A percentile compares a stretch with the other conserved stretches of the same genome.
These are phyloP conservation scores for Gloeostereum incarnatum DNA, from an alignment of 768 basidiomycete genomes.

Conservation along the genomic window DNA sequence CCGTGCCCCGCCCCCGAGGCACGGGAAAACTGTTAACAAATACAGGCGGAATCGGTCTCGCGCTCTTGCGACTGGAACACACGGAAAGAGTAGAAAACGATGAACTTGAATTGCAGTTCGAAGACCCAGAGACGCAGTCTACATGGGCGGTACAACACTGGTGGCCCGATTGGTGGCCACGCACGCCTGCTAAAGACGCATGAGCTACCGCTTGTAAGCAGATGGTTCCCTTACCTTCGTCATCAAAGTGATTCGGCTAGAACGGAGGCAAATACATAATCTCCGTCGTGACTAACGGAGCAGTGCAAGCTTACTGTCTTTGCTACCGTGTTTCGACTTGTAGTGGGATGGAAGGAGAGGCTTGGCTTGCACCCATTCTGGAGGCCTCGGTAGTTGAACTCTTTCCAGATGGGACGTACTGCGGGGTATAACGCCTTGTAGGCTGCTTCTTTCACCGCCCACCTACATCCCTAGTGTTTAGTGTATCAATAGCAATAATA, in stretches of 20 bases:
- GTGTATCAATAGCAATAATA: neutral
- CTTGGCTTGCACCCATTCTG: slow-evolving; percentile 23
- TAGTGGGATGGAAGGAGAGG: slow-evolving; percentile 25
- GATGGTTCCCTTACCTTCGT: no score
- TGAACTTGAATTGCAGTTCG: slow-evolving; percentile 29
- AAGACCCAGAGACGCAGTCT: slow-evolving; percentile 19
- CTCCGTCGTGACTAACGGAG: slow-evolving; percentile 78
- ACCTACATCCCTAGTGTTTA: slow-evolving; percentile 31
- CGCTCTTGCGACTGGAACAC: slow-evolving; percentile 74
- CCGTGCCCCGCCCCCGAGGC: slow-evolving; percentile 52
- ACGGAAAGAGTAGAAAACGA: slow-evolving; percentile 45
- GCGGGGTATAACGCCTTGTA: slow-evolving; percentile 77
- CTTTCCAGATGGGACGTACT: slow-evolving; percentile 62
- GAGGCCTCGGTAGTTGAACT: slow-evolving; percentile 42
- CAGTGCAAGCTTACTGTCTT: slow-evolving; percentile 44
- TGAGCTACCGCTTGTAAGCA: no score
- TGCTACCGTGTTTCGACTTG: neutral
- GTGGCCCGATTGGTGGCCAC: slow-evolving; percentile 65
- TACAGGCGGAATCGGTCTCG: slow-evolving; percentile 55
- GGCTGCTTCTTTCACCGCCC: slow-evolving; percentile 78
- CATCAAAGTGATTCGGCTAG: slow-evolving; percentile 35
- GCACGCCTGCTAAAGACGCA: slow-evolving; percentile 1
- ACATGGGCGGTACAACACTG: slow-evolving; percentile 50
- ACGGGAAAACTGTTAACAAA: slow-evolving; percentile 69
- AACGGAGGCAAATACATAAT: slow-evolving; percentile 65